A percentile compares a stretch with the other conserved stretches of the same genome.
These are phyloP conservation scores for Verticillium albo-atrum DNA, from an alignment of 2,329 filamentous ascomycete species.

Conservation along the genomic window DNA sequence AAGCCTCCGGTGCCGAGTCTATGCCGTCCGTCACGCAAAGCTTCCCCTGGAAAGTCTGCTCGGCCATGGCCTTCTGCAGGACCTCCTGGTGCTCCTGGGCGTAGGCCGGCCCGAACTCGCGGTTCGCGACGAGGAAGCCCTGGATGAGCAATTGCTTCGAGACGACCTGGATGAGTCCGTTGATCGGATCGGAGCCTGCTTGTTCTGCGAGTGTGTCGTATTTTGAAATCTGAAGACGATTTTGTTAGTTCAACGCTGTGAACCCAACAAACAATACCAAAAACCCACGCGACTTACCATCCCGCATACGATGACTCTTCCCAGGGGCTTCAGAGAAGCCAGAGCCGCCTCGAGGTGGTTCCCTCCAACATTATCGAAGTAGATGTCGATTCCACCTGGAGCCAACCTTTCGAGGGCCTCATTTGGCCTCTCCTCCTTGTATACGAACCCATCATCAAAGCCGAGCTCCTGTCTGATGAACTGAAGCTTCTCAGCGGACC, in stretches of 20 bases:
- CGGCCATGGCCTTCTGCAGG: slow-evolving; percentile 69
- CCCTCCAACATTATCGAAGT: slow-evolving; percentile 51
- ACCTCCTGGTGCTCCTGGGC: slow-evolving; percentile 68
- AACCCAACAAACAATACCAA: too few relatives aligned
- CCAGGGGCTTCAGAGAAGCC: slow-evolving; percentile 50
- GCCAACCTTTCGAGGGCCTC: slow-evolving; percentile 68
- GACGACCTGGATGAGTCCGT: not conserved
- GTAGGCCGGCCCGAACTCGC: slow-evolving; percentile 57
- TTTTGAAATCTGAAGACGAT: slow-evolving; percentile 53
- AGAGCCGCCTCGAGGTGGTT: slow-evolving; percentile 46
- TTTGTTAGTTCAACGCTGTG: too few relatives aligned
- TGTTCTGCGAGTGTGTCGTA: slow-evolving; percentile 54
- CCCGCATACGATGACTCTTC: slow-evolving; percentile 60
- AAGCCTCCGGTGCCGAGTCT: slow-evolving; percentile 68
- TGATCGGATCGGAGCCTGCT: not conserved
- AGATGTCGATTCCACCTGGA: slow-evolving; percentile 71
- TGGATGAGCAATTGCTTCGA: slow-evolving; percentile 24
- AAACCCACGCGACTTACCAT: not conserved
- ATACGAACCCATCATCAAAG: slow-evolving; percentile 70
- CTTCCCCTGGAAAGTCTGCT: slow-evolving; percentile 70
- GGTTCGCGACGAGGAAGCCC: slow-evolving; percentile 70
- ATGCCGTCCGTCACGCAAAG: slow-evolving; percentile 68
- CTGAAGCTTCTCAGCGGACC: slow-evolving; percentile 73
- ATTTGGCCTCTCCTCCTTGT: slow-evolving; percentile 72
- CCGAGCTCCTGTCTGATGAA: slow-evolving; percentile 51